phyloP scores from a whole-genome alignment of 768 basidiomycete species.

The Hirschioporus abietinus region DNA sequence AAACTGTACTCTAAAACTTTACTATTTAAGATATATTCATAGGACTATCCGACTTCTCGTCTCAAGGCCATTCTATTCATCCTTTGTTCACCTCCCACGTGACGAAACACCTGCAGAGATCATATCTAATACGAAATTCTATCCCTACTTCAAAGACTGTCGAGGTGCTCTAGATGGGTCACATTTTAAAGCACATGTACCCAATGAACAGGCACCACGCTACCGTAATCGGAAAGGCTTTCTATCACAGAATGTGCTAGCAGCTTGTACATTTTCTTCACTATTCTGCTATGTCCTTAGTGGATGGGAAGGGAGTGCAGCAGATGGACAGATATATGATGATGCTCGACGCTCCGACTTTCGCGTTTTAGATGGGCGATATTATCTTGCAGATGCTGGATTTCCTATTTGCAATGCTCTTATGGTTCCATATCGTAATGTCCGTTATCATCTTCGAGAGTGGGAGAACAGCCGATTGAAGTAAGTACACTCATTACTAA shows the following conservation, averaged over 20 bases:
- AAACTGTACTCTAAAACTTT: too few relatives aligned
- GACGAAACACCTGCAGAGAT: slow-evolving; percentile 20
- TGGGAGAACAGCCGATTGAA: slow-evolving; percentile 18
- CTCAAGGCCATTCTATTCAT: slow-evolving; percentile 23
- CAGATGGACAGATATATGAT: slow-evolving; percentile 22
- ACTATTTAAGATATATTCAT: slow-evolving; percentile 17
- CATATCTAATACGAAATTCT: slow-evolving; percentile 18
- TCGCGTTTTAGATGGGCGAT: slow-evolving; percentile 19
- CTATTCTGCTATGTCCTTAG: slow-evolving; percentile 23
- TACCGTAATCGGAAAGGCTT: slow-evolving; percentile 22
- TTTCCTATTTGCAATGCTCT: slow-evolving; percentile 22
- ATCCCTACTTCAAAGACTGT: slow-evolving; percentile 24
- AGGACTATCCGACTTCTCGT: slow-evolving; percentile 16
- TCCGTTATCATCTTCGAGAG: slow-evolving; percentile 29
- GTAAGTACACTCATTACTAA: slow-evolving; percentile 7
- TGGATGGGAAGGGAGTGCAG: slow-evolving; percentile 25
- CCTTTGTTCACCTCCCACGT: slow-evolving; percentile 19
- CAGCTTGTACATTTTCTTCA: slow-evolving; percentile 19
- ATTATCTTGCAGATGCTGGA: slow-evolving; percentile 30
- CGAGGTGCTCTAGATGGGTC: slow-evolving; percentile 20
- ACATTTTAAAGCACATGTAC: slow-evolving; percentile 21
- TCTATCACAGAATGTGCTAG: slow-evolving; percentile 26
- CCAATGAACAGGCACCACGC: slow-evolving; percentile 12
- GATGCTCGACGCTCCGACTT: slow-evolving; percentile 20
- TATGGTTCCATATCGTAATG: slow-evolving; percentile 25